Base-by-base conservation (phyloP, 352 stramenopile species). In the Globisporangium megalacanthum region DNA sequence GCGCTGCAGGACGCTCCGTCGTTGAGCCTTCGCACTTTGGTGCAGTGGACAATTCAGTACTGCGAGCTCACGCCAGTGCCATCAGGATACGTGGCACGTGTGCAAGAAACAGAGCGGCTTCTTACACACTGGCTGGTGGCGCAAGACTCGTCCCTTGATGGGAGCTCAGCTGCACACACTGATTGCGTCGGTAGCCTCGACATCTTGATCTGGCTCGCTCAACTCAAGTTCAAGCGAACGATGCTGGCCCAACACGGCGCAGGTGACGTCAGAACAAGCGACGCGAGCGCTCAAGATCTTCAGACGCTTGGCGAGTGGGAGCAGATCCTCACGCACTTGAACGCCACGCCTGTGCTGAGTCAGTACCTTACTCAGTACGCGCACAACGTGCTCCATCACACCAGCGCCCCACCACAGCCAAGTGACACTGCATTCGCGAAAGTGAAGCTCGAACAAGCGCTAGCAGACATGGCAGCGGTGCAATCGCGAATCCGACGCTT, bases 141-240 rank as follows among this genome's bases (percentile, higher is more conserved):
- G n/a, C 42, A 48, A 29, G 42, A 7, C 14, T 29, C n/a, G 11
- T 29, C 19, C 0, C 17, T 14, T 5, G 42, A 9, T 9, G 42
- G 7, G 4, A 48, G 7, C 19, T 29, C 42, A 10, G 6, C n/a
- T 2, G 17, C 3, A 42, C 48, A 39, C n/a, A n/a, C n/a, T 45
- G 20, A 11, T 13, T 35, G 22, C 6, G 41, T 14, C 6, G 56
- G 49, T 14, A 56, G 72, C 6, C 52, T 76, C 20, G 56, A 55
- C 6, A 36, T 66, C 8, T 47, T 78, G 8, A 48, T 66, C 6
- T 62, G 66, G 15, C 36, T 78, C 11, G 67, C 70, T 55, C 65
- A 60, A 52, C 33, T 81, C 15, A 65, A 65, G 39, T 77, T 71
- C 36, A 69, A 70, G 15, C 69, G 67, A 49, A 68, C 73, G 0